Base-by-base conservation (phyloP, 2,329 filamentous ascomycete species). In the Fusarium sp. region DNA sequence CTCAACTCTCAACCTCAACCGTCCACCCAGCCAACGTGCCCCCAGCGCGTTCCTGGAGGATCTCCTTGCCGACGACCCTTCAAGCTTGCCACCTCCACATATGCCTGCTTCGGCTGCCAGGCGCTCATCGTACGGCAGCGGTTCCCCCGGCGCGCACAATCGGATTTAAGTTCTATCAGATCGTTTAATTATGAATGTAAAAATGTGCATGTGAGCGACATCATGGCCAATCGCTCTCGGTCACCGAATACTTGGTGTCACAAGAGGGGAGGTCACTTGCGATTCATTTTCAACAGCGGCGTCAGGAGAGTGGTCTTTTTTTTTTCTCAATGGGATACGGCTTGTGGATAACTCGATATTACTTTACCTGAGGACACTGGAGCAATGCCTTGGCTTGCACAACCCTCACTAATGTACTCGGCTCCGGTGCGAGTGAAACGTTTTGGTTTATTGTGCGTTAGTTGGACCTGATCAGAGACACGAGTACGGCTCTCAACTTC, bases 21-120 rank as follows among this genome's bases (percentile, higher is more conserved):
- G 73, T 17, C 85, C 90, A 5, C 84, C 88, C 15, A 90, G 88
- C 52, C 88, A 89, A 57, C 85, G 94, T 58, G 91, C 94, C 17
- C 95, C 95, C 0, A 97, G 93, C 77, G 92, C 93, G 18, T 97
- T 94, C 76, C 83, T 98, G 37, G 94, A 98, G 61, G 94, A 97
- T 77, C 80, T 98, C 48, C 90, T 97, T 63, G 93, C 94, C 74
- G 92, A 91, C 66, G 90, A 94, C 74, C 82, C 84, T 8, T 80
- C 81, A 36, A 77, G 80, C 67, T 81, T 87, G 53, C 85, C 85
- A 13, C 82, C 84, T 15, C 74, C 74, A 41, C 71, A 79, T 6
- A 80, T 80, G 77, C 77, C 77, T 9, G 74, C 45, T 11, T 69
- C 72, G 6, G 59, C 66, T 42, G 66, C 51, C 13, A 68, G 67